phyloP scores from a whole-genome alignment of 1,139 yeast species.

The Cylindricascospora bacillispora region DNA sequence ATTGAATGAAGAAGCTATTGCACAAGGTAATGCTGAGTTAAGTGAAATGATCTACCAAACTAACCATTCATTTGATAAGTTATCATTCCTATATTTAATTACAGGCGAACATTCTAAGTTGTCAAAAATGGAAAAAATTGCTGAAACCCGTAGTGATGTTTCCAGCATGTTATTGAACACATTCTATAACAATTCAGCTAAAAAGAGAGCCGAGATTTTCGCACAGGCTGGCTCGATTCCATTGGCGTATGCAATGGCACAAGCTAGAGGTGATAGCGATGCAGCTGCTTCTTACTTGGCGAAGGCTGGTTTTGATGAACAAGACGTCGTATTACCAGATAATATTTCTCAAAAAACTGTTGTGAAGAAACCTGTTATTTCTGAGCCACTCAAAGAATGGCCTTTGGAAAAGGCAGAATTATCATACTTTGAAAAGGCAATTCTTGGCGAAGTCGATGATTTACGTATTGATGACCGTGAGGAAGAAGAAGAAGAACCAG shows the following conservation, averaged over 20 bases:
- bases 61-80: constrained; percentile 72
- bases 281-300: constrained; percentile 59
- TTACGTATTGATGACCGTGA: constrained; percentile 31
- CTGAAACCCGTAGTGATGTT: constrained; percentile 76
- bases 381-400: constrained; percentile 45
- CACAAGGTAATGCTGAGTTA: constrained; percentile 77
- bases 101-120: constrained; percentile 72
- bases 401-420: constrained; percentile 63
- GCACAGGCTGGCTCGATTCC: constrained; percentile 74
- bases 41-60: constrained; percentile 87
- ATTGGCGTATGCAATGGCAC: constrained; percentile 87
- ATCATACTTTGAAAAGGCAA: constrained; percentile 77
- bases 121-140: constrained; percentile 76
- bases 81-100: constrained; percentile 74
- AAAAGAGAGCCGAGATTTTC: constrained; percentile 63
- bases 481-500: constrained; percentile 13
- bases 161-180: constrained; percentile 77
- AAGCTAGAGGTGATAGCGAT: constrained; percentile 68
- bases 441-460: constrained; percentile 65
- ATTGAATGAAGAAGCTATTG: constrained; percentile 74
- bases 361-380: constrained; percentile 12
- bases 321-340: constrained; percentile 56
- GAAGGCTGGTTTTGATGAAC: constrained; percentile 52
- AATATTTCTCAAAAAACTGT: constrained; percentile 10
- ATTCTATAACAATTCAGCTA: constrained; percentile 61